These are phyloP conservation scores for Phytophthora cajani DNA, from an alignment of 352 stramenopile species.

Conservation along the genomic window DNA sequence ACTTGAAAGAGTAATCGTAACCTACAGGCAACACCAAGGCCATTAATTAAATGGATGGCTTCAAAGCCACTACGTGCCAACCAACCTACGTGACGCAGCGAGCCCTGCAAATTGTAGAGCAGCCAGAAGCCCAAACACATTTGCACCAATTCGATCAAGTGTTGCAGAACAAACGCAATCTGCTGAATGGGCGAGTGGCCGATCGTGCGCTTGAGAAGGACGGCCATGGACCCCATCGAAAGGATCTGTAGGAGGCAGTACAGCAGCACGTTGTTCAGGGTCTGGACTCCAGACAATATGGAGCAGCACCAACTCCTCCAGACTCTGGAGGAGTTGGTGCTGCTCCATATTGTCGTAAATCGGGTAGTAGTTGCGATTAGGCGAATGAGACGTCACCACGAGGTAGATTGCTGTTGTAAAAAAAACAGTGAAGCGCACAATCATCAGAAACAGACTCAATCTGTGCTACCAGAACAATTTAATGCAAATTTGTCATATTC, in stretches of 20 bases:
- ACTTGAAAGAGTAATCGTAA: constrained; percentile 7
- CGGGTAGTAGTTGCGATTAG: constrained; percentile 21
- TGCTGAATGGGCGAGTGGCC: constrained; percentile 24
- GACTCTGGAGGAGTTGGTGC: neutral
- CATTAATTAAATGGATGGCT: too few relatives aligned
- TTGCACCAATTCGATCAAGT: constrained; percentile 27
- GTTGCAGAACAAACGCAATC: constrained; percentile 45
- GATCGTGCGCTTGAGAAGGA: constrained; percentile 2
- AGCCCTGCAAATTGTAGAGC: constrained; percentile 30
- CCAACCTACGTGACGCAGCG: constrained; percentile 3
- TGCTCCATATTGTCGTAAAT: constrained; percentile 3
- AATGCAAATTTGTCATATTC: neutral
- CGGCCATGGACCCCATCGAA: neutral
- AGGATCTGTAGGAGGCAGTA: constrained; percentile 13
- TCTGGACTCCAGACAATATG: too few relatives aligned
- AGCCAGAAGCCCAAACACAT: constrained; percentile 41
- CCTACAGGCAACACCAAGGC: neutral
- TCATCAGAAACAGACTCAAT: neutral
- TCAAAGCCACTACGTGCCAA: neutral
- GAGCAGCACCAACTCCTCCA: too few relatives aligned
- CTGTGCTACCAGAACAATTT: neutral
- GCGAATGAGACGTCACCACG: constrained; percentile 8
- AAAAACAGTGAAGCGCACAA: neutral
- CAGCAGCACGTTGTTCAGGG: constrained; percentile 6
- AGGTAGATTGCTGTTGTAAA: constrained; percentile 10